Conservation (phyloP, 2,329 filamentous ascomycete species). For the Aspergillus fijiensis region DNA sequence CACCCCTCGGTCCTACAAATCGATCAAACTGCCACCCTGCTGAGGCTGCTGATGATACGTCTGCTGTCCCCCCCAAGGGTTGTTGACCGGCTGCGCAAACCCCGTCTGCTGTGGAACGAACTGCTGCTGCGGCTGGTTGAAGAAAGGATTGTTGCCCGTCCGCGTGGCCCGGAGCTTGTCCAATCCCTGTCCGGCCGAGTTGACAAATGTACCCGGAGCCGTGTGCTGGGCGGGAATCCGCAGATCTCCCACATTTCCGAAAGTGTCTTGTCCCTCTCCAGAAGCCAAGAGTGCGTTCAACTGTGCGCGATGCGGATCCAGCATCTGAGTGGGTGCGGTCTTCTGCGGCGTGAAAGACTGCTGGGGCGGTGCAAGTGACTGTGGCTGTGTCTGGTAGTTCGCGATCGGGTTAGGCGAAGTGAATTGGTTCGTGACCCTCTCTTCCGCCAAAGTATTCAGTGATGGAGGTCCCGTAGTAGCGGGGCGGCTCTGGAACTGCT, state of each 20-base stretch:
- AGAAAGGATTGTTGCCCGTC: conserved; percentile 86
- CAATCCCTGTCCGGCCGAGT: conserved; percentile 83
- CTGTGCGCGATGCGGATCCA: conserved; percentile 63
- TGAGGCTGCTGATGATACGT: conserved; percentile 42
- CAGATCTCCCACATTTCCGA: conserved; percentile 93
- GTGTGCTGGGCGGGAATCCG: conserved; percentile 97
- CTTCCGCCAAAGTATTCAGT: conserved; percentile 75
- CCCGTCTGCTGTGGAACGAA: conserved; percentile 49
- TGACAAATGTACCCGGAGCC: conserved; percentile 92
- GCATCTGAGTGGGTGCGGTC: conserved; percentile 32
- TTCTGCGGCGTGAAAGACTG: conserved; percentile 29
- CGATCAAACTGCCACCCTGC: conserved; percentile 60
- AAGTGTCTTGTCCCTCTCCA: conserved; percentile 94
- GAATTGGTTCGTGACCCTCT: conserved; percentile 70
- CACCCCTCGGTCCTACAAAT: conserved; percentile 45
- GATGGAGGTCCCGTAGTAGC: conserved; percentile 63
- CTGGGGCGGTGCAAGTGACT: conserved; percentile 29
- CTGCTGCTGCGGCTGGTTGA: conserved; percentile 62
- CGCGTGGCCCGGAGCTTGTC: conserved; percentile 65
- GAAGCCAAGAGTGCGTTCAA: conserved; percentile 83
- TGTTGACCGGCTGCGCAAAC: conserved; percentile 47
- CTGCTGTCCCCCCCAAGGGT: conserved; percentile 57
- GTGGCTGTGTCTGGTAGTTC: conserved; percentile 47
- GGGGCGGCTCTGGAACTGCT: conserved; percentile 57
- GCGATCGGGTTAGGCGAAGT: conserved; percentile 55